A percentile compares a stretch with the other conserved stretches of the same genome.
Conservation (phyloP, 768 basidiomycete species). For the Trametes elegans region DNA sequence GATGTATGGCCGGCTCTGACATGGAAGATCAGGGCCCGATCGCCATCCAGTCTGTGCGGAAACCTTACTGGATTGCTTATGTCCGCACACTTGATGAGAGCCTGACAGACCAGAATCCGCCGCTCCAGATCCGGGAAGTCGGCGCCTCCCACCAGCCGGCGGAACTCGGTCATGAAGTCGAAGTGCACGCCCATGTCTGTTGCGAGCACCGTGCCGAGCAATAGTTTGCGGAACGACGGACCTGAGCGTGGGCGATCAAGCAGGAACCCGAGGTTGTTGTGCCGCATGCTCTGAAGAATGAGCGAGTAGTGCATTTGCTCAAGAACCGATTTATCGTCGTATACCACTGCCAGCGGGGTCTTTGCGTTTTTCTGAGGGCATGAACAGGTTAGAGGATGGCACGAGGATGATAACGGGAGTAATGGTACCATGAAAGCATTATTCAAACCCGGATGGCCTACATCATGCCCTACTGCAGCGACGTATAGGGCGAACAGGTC, state of each 20-base stretch:
- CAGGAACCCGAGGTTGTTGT: constrained; percentile 69
- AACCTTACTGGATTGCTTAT: constrained; percentile 92
- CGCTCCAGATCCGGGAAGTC: constrained; percentile 40
- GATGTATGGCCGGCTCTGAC: constrained; percentile 85
- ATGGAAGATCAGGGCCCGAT: background rate
- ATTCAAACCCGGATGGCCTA: constrained; percentile 92
- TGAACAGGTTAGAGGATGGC: background rate
- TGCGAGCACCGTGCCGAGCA: constrained; percentile 81
- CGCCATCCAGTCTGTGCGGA: constrained; percentile 14
- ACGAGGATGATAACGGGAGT: background rate
- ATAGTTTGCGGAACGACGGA: constrained; percentile 60
- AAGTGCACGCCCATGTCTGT: constrained; percentile 95
- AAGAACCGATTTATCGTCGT: constrained; percentile 84
- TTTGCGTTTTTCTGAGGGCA: constrained; percentile 92
- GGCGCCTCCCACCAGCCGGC: constrained; percentile 43
- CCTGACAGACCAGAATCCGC: constrained; percentile 79
- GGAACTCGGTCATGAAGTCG: constrained; percentile 75
- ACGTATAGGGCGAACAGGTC: constrained; percentile 86
- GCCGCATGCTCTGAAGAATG: constrained; percentile 74
- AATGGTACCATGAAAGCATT: constrained; percentile 84
- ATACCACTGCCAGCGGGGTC: constrained; percentile 84
- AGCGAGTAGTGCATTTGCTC: constrained; percentile 91
- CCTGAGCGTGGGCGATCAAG: constrained; percentile 55
- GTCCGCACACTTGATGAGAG: constrained; percentile 95
- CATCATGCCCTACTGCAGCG: constrained; percentile 96